phyloP scores from a whole-genome alignment of 345 rosid species.

The Populus simonii region DNA sequence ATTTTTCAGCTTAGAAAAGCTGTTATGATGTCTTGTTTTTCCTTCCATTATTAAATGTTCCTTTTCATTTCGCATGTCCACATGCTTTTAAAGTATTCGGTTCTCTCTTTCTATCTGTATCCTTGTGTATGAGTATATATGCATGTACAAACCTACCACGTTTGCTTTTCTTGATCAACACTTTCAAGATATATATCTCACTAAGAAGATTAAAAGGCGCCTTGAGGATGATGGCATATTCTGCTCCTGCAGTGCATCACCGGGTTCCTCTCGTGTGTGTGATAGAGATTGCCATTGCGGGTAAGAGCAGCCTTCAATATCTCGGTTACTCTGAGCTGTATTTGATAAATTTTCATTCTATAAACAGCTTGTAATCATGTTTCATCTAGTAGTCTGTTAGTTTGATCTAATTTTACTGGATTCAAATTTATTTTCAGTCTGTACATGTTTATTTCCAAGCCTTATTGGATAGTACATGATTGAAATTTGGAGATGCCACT shows the following conservation, averaged over 20 bases:
- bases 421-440: no score
- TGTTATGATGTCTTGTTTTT: not conserved
- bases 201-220: slow-evolving; percentile 71
- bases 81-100: not conserved
- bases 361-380: not conserved
- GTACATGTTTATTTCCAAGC: not conserved
- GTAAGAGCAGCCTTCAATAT: slow-evolving; percentile 44
- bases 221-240: slow-evolving; percentile 93
- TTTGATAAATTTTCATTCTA: not conserved
- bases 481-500: not conserved
- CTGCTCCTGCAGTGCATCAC: slow-evolving; percentile 73
- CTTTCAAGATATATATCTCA: slow-evolving; percentile 70
- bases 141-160: not conserved
- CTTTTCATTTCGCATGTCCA: not conserved
- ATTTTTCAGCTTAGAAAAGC: not conserved
- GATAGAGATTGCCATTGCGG: slow-evolving; percentile 95
- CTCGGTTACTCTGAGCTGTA: not conserved
- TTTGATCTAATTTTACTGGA: not conserved
- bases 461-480: not conserved
- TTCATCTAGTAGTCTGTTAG: not conserved
- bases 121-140: not conserved
- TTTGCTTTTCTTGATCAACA: slow-evolving; percentile 33
- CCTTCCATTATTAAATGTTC: not conserved
- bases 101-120: not conserved
- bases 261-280: slow-evolving; percentile 62